These are phyloP conservation scores for Thalassia testudinum DNA, from an alignment of 116 monocot genomes.

Conservation along the genomic window DNA sequence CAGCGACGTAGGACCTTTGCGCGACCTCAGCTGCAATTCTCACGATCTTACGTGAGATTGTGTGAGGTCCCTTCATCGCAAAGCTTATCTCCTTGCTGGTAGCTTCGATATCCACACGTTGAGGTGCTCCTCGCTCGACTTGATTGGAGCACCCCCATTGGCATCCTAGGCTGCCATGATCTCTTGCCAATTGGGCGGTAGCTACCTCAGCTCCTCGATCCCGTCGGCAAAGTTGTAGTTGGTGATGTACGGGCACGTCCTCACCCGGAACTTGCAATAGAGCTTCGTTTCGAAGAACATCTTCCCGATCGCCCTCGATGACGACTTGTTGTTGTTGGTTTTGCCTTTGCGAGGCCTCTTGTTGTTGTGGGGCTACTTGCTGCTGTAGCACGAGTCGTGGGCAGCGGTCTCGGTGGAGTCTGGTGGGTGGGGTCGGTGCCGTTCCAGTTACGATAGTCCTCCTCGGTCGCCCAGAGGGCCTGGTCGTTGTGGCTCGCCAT, in stretches of 20 bases:
- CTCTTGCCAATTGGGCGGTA: conserved; percentile 85
- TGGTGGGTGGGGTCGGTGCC: conserved; percentile 12
- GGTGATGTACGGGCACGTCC: conserved; percentile 72
- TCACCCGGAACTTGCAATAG: conserved; percentile 75
- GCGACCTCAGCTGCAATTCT: no score
- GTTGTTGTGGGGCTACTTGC: conserved; percentile 60
- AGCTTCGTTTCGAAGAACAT: conserved; percentile 97
- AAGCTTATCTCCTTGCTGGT: no score
- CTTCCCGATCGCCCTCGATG: conserved; percentile 49
- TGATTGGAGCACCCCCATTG: conserved; percentile 3
- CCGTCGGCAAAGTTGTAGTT: conserved; percentile 88
- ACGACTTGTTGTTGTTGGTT: no score
- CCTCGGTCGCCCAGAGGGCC: conserved; percentile 64
- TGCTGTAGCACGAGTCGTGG: conserved; percentile 28
- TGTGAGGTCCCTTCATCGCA: no score
- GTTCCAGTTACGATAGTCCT: conserved; percentile 58
- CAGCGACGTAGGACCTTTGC: no score
- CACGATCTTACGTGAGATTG: no score
- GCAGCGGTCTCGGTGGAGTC: conserved; percentile 26
- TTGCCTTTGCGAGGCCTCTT: conserved; percentile 8
- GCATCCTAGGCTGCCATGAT: conserved; percentile 54
- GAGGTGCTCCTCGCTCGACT: conserved; percentile 51
- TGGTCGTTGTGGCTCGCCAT: conserved; percentile 17
- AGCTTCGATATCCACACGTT: no score
- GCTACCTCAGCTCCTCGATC: conserved; percentile 78